Evolutionary conservation across 2,329 filamentous ascomycete species (phyloP), one percentile per base, ranked within the genome.

Genomic region (Diplodia scrobiculata): DNA sequence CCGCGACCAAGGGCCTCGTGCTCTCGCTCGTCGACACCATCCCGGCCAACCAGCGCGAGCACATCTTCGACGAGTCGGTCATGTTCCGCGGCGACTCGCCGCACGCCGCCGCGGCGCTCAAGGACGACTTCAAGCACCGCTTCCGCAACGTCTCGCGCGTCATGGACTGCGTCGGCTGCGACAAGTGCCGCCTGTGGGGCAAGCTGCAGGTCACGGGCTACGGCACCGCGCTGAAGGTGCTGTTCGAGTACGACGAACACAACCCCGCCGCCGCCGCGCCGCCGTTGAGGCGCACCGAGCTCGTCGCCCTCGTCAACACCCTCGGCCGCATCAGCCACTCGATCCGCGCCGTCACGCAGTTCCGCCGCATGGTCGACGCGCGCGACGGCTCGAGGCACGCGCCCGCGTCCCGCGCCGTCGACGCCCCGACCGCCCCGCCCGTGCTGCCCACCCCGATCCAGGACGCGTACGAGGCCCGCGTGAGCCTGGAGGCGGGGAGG

Each of bases 121-220:
- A 98, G 78, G 94, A 98, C 75, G 95, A 99, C 75, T 99, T 99
- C 83, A 90, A 92, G 72, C 95, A 96, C 78, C 91, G 95, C 17
- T 99, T 99, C 84, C 88, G 95, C 75, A 99, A 99, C 75, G 91
- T 99, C 68, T 96, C 91, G 76, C 88, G 95, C 48, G 84, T 98
- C 70, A 99, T 99, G 95, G 95, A 99, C 78, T 99, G 95, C 72
- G 94, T 98, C 21, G 95, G 95, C 52, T 99, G 95, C 78, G 95
- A 99, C 81, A 99, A 99, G 81, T 99, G 95, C 79, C 88, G 95
- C 9, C 87, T 99, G 2, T 99, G 95, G 95, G 95, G 95, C 58
- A 99, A 99, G 80, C 81, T 99, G 45, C 95, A 99, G 80, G 96
- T 92, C 0, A 91, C 91, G 13, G 95, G 95, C 2, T 98, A 97